A percentile compares a stretch with the other conserved stretches of the same genome.
phyloP scores from a whole-genome alignment of 2,329 filamentous ascomycete genomes.

The Pyricularia sp. region DNA sequence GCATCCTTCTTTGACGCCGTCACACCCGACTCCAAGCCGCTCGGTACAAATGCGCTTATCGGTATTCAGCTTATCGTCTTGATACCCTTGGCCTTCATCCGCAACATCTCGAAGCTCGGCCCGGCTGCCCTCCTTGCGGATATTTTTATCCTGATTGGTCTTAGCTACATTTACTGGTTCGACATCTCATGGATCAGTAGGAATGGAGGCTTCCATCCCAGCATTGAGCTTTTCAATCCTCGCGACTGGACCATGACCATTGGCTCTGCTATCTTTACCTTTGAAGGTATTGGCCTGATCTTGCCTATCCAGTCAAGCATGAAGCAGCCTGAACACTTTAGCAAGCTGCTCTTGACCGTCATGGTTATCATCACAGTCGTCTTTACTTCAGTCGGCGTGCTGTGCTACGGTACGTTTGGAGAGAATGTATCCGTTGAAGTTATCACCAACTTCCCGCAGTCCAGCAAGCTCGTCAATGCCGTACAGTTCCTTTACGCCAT shows the following conservation, averaged over 20 bases:
- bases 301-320: slow-evolving; percentile 98
- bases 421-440: slow-evolving; percentile 94
- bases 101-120: slow-evolving; percentile 94
- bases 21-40: slow-evolving; percentile 72
- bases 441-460: slow-evolving; percentile 89
- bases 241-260: slow-evolving; percentile 96
- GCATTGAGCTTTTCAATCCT: slow-evolving; percentile 77
- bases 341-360: slow-evolving; percentile 74
- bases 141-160: slow-evolving; percentile 83
- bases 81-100: slow-evolving; percentile 82
- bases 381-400: slow-evolving; percentile 82
- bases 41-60: slow-evolving; percentile 84
- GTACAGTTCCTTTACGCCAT: slow-evolving; percentile 97
- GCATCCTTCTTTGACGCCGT: slow-evolving; percentile 93
- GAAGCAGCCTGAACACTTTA: slow-evolving; percentile 84
- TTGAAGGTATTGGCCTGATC: slow-evolving; percentile 94
- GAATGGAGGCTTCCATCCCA: slow-evolving; percentile 68
- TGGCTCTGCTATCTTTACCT: slow-evolving; percentile 97
- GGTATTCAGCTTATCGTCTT: slow-evolving; percentile 94
- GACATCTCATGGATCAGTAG: slow-evolving; percentile 74
- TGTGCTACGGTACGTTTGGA: slow-evolving; percentile 94
- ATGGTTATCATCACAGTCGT: slow-evolving; percentile 93
- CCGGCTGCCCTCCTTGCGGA: slow-evolving; percentile 92
- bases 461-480: slow-evolving; percentile 87
- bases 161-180: slow-evolving; percentile 93